A percentile compares a stretch with the other conserved stretches of the same genome.
These are phyloP conservation scores for Fusarium austroafricanum DNA, from an alignment of 2,329 filamentous ascomycete species.

Conservation along the genomic window DNA sequence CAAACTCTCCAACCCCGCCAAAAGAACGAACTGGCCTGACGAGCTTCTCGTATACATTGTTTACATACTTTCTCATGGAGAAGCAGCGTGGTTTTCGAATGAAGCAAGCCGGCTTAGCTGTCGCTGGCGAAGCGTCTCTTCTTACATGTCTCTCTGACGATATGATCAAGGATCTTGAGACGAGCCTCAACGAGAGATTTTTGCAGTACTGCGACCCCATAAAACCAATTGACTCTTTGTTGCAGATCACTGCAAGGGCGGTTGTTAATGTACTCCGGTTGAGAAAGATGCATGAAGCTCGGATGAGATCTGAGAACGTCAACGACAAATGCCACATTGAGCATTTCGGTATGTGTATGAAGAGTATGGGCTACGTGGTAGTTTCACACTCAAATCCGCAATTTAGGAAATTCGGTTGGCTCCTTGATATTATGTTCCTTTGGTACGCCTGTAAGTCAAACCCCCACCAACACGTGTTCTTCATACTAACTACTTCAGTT, in stretches of 20 bases:
- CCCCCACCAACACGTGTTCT: rapidly evolving
- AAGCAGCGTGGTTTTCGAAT: background rate
- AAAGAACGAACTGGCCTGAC: background rate
- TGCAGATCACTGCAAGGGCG: conserved; percentile 19
- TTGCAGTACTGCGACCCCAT: conserved; percentile 26
- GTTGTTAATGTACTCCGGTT: conserved; percentile 11
- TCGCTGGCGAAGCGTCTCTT: background rate
- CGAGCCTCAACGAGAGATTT: conserved; percentile 13
- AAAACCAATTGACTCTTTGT: background rate
- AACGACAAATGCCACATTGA: conserved; percentile 15
- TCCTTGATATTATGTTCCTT: background rate
- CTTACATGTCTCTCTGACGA: background rate
- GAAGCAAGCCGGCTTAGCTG: background rate
- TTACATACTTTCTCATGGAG: conserved; percentile 3
- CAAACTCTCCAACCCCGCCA: background rate
- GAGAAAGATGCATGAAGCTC: conserved; percentile 9
- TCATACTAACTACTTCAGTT: background rate
- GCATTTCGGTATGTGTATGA: conserved; percentile 24
- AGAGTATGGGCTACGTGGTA: conserved; percentile 11
- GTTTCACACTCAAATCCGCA: conserved; percentile 2
- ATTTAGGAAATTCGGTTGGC: conserved; percentile 4
- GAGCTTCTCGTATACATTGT: background rate
- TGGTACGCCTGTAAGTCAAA: conserved; percentile 24
- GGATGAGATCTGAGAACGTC: background rate
- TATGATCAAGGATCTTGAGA: conserved; percentile 1